A percentile compares a stretch with the other conserved stretches of the same genome.
Conservation (phyloP, 768 basidiomycete species). For the Arthromyces matolae region DNA sequence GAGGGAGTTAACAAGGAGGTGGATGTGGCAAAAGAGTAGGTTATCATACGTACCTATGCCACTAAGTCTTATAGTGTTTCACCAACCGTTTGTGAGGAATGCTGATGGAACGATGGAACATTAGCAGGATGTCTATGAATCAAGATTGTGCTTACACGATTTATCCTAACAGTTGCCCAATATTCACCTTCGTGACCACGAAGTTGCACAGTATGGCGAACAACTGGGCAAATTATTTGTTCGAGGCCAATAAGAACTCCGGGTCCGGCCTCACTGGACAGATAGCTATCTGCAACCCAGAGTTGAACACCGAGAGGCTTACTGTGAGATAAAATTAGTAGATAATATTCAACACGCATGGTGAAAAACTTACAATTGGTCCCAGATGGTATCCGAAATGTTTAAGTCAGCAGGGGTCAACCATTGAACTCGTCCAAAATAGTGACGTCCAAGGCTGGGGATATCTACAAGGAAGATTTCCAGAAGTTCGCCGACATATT, state of each 20-base stretch:
- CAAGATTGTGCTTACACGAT: background rate
- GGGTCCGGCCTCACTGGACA: background rate
- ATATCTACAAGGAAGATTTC: background rate
- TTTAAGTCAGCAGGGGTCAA: background rate
- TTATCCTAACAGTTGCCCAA: background rate
- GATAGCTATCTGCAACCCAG: background rate
- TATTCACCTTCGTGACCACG: background rate
- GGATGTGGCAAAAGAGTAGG: no score
- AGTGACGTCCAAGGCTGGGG: background rate
- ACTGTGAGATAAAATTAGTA: background rate
- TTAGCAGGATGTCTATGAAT: no score
- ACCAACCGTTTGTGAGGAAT: no score
- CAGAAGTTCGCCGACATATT: background rate
- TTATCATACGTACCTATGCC: no score
- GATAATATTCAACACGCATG: background rate
- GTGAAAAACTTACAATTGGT: background rate
- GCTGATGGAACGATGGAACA: no score
- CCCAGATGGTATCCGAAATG: background rate
- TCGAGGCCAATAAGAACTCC: background rate
- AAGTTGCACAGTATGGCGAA: background rate
- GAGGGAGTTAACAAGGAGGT: no score
- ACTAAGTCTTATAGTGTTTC: no score
- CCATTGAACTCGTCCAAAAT: background rate
- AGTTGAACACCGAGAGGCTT: background rate
- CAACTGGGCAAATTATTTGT: background rate